Evolutionary conservation across 257 asterid genomes (phyloP).

Genomic region (Voacanga thouarsii): DNA sequence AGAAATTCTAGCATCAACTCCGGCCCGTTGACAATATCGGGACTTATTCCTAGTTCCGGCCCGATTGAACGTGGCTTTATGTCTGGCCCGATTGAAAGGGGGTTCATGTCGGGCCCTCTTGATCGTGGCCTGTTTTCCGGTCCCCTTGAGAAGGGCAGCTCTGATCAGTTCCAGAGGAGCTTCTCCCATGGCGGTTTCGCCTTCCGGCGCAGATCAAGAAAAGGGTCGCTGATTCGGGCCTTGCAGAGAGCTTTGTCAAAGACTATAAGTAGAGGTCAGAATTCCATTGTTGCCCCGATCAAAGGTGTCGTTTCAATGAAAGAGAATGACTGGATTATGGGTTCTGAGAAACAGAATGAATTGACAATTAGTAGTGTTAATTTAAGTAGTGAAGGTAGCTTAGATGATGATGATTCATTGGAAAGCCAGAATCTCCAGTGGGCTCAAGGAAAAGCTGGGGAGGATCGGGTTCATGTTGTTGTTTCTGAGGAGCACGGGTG

Average conservation of each 20-base stretch:
- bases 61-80: slow-evolving; percentile 73
- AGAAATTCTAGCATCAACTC: slow-evolving; percentile 53
- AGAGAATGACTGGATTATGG: slow-evolving; percentile 59
- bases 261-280: slow-evolving; percentile 68
- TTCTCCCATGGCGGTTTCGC: slow-evolving; percentile 79
- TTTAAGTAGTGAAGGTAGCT: slow-evolving; percentile 69
- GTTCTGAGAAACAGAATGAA: slow-evolving; percentile 72
- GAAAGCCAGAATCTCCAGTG: slow-evolving; percentile 78
- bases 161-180: slow-evolving; percentile 77
- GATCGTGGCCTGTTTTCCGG: slow-evolving; percentile 73
- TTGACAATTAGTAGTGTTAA: slow-evolving; percentile 66
- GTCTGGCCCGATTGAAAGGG: slow-evolving; percentile 88
- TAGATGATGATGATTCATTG: slow-evolving; percentile 61
- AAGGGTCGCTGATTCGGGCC: slow-evolving; percentile 55
- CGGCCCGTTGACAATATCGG: slow-evolving; percentile 53
- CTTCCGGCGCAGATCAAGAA: slow-evolving; percentile 54
- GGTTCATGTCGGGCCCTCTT: slow-evolving; percentile 74
- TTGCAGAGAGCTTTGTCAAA: slow-evolving; percentile 66
- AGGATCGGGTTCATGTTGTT: slow-evolving; percentile 94
- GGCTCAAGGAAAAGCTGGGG: slow-evolving; percentile 99
- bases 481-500: slow-evolving; percentile 93
- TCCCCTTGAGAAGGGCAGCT: slow-evolving; percentile 57
- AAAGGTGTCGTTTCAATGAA: slow-evolving; percentile 57
- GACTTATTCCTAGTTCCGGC: slow-evolving; percentile 52
- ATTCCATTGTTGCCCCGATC: slow-evolving; percentile 86